Conservation (phyloP, 768 basidiomycete genomes). For the Epithele typhae region DNA sequence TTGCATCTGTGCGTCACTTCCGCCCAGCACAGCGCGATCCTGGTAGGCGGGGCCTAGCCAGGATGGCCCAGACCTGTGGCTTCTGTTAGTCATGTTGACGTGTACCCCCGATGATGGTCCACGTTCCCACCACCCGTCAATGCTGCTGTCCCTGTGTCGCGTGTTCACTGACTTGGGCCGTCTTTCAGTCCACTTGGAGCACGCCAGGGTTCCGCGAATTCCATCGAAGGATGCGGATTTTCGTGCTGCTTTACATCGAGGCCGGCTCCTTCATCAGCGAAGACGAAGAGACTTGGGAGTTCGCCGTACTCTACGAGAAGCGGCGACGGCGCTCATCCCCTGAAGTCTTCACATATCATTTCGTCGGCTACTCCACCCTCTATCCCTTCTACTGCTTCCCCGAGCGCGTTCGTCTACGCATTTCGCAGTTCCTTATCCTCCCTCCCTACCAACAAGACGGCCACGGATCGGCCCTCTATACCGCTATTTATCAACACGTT, state of each 20-base stretch:
- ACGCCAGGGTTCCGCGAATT: constrained; percentile 89
- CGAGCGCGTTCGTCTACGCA: constrained; percentile 78
- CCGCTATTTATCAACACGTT: constrained; percentile 76
- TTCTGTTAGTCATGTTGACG: too few relatives aligned
- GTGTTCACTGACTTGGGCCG: constrained; percentile 3
- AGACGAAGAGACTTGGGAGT: constrained; percentile 93
- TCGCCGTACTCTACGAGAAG: constrained; percentile 86
- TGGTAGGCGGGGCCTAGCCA: too few relatives aligned
- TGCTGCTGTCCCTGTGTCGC: too few relatives aligned
- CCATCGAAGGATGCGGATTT: constrained; percentile 89
- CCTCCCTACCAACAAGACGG: constrained; percentile 87
- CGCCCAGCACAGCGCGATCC: too few relatives aligned
- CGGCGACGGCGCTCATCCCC: constrained; percentile 54
- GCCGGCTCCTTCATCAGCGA: constrained; percentile 94
- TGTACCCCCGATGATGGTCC: too few relatives aligned
- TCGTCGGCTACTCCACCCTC: constrained; percentile 89
- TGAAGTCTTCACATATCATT: constrained; percentile 71
- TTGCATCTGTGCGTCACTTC: too few relatives aligned
- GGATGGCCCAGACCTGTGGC: too few relatives aligned
- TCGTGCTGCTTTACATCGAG: constrained; percentile 92
- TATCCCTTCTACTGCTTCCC: constrained; percentile 97
- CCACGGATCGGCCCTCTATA: constrained; percentile 90
- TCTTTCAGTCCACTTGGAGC: constrained; percentile 67
- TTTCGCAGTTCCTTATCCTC: constrained; percentile 95
- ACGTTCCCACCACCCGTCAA: too few relatives aligned